Evolutionary conservation across 805 yeast genomes (phyloP), one percentile per base, ranked within the genome.

Genomic region (Yamadazyma insecticola): DNA sequence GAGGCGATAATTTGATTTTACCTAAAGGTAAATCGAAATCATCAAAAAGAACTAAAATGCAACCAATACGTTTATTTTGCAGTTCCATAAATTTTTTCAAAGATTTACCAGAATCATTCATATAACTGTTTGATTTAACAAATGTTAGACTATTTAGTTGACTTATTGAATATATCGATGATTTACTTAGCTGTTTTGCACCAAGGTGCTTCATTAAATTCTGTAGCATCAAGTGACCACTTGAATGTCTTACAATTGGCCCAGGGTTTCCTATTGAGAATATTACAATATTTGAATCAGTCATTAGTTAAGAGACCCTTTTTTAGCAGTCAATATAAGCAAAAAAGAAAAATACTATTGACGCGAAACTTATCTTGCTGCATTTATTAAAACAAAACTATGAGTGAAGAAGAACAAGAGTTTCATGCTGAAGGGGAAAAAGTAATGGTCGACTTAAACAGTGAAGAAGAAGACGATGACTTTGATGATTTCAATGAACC

Each of bases 191-290:
- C 26, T 57, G 66, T 16, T 47, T 44, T 22, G 60, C 55, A 3
- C 48, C 54, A 28, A 48, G 51, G 13, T 46, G 46, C 0, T 45
- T 43, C 31, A 55, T 44, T 16, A 62, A 33, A 13, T 45, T 35
- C 28, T 52, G 48, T 12, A 63, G 45, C 27, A 49, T 55, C 30
- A 49, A 47, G 36, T 63, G 70, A 5, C 71, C 71, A 3, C 53
- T 49, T 2, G 69, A 62, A 34, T 64, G 71, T n/a, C 71, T 43
- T 21, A 48, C 57, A 16, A 51, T 44, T 6, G 58, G 52, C 1
- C 69, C 69, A 3, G 70, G 70, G 37, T 64, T 64, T 3, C 71
- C 70, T 16, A 64, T 47, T 9, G 70, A 50, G 31, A 48, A 44
- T 17, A 50, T 22, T 3, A 51, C 36, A 6, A 46, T 27, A 11